phyloP scores from a whole-genome alignment of 2,329 filamentous ascomycete species.

The Leptographium lundbergii region DNA sequence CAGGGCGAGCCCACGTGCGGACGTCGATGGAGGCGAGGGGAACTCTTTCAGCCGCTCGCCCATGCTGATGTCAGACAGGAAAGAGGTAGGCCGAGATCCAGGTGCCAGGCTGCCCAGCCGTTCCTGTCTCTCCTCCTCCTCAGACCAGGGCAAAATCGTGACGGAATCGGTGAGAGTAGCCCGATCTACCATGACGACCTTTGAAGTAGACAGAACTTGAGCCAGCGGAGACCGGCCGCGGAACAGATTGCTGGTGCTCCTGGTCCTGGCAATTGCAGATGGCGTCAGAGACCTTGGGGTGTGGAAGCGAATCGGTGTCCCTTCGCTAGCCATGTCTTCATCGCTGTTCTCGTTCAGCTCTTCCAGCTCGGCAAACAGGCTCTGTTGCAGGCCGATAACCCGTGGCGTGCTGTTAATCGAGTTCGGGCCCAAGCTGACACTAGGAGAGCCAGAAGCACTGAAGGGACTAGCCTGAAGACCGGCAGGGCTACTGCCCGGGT shows the following conservation, averaged over 20 bases:
- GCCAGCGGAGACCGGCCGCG: conserved; percentile 31
- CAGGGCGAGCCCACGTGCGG: conserved; percentile 17
- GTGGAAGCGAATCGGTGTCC: conserved; percentile 41
- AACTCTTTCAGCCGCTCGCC: conserved; percentile 40
- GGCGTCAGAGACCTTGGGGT: conserved; percentile 35
- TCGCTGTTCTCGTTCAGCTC: conserved; percentile 60
- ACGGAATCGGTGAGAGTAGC: conserved; percentile 50
- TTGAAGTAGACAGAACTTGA: conserved; percentile 36
- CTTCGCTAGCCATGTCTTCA: conserved; percentile 49
- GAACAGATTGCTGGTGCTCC: conserved; percentile 3
- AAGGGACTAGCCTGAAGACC: conserved; percentile 40
- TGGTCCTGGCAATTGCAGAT: not conserved
- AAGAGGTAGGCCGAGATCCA: conserved; percentile 7
- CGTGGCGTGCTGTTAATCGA: conserved; percentile 33
- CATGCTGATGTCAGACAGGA: conserved; percentile 28
- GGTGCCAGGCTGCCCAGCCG: not conserved
- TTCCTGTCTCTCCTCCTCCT: conserved; percentile 1
- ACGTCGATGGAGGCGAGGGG: conserved; percentile 40
- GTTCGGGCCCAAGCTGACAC: conserved; percentile 25
- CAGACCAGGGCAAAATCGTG: conserved; percentile 19
- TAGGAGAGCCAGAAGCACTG: conserved; percentile 6
- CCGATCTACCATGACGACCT: conserved; percentile 44
- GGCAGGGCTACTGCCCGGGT: conserved; percentile 8
- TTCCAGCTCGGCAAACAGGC: conserved; percentile 80
- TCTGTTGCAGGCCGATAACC: conserved; percentile 52